Percentiles rank a stretch among this genome's conserved stretches.
phyloP scores from a whole-genome alignment of 768 basidiomycete genomes.

The Mycena venus region DNA sequence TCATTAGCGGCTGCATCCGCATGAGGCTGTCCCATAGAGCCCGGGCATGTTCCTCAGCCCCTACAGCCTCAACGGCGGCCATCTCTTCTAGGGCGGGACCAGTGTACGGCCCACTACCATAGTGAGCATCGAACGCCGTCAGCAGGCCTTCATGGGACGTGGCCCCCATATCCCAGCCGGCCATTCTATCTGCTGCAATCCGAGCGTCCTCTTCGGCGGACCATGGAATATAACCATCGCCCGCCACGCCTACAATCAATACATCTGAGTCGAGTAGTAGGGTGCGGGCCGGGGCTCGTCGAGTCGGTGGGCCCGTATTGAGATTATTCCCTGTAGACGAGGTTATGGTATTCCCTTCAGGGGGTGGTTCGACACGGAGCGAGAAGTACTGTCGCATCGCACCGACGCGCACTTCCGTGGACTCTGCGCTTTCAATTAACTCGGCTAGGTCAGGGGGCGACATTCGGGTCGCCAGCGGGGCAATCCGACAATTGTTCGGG shows the following conservation, averaged over 20 bases:
- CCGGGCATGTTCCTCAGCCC: neutral
- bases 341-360: too few relatives aligned
- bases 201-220: neutral
- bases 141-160: neutral
- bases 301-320: neutral
- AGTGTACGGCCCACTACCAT: neutral
- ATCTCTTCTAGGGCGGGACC: fast-evolving
- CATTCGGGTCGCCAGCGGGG: neutral
- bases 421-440: neutral
- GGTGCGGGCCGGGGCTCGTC: neutral
- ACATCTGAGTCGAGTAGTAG: neutral
- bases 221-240: neutral
- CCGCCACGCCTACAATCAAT: neutral
- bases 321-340: too few relatives aligned
- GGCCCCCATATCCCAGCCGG: neutral
- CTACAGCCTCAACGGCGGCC: neutral
- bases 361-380: neutral
- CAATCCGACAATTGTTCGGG: too few relatives aligned
- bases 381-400: slow-evolving; percentile 11
- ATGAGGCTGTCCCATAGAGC: neutral
- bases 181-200: neutral
- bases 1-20: neutral
- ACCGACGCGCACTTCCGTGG: neutral
- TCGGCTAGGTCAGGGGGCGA: neutral
- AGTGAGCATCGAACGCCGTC: neutral